These are phyloP conservation scores for Golovinomyces cichoracearum DNA, from an alignment of 2,329 filamentous ascomycete species.

Conservation along the genomic window DNA sequence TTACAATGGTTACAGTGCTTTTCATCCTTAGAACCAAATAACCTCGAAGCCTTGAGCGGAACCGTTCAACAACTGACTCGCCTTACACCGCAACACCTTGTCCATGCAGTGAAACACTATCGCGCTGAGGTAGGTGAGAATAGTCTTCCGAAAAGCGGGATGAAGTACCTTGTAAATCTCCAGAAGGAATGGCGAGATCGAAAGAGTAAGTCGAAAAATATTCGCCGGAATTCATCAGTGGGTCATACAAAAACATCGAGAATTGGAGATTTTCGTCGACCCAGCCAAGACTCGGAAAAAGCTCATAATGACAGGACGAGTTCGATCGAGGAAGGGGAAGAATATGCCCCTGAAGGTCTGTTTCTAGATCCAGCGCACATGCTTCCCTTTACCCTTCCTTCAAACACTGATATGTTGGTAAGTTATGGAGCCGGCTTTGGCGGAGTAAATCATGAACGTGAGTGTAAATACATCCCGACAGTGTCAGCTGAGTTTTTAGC, in stretches of 20 bases:
- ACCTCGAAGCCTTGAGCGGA: conserved; percentile 63
- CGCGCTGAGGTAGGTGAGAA: conserved; percentile 89
- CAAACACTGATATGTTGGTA: conserved; percentile 89
- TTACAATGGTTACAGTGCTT: conserved; percentile 97
- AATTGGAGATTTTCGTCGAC: conserved; percentile 18
- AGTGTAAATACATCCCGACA: conserved; percentile 84
- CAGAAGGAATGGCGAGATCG: conserved; percentile 46
- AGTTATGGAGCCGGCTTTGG: conserved; percentile 88
- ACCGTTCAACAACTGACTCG: conserved; percentile 74
- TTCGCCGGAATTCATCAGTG: conserved; percentile 17
- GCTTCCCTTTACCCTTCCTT: conserved; percentile 83
- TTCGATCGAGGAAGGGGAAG: conserved; percentile 27
- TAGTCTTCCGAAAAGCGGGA: conserved; percentile 59
- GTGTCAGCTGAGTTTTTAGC: conserved; percentile 81
- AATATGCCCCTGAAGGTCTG: conserved; percentile 46
- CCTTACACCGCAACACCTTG: conserved; percentile 63
- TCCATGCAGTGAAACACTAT: conserved; percentile 82
- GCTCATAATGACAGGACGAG: conserved; percentile 8
- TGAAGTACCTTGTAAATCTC: conserved; percentile 60
- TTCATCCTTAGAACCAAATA: conserved; percentile 63
- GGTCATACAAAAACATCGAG: conserved; percentile 16
- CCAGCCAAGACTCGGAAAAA: conserved; percentile 19
- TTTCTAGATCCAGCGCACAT: conserved; percentile 75
- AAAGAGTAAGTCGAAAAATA: conserved; percentile 26
- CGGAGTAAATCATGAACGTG: conserved; percentile 69